Conservation (phyloP, 352 stramenopile genomes). For the Globisporangium acanthophoron region DNA sequence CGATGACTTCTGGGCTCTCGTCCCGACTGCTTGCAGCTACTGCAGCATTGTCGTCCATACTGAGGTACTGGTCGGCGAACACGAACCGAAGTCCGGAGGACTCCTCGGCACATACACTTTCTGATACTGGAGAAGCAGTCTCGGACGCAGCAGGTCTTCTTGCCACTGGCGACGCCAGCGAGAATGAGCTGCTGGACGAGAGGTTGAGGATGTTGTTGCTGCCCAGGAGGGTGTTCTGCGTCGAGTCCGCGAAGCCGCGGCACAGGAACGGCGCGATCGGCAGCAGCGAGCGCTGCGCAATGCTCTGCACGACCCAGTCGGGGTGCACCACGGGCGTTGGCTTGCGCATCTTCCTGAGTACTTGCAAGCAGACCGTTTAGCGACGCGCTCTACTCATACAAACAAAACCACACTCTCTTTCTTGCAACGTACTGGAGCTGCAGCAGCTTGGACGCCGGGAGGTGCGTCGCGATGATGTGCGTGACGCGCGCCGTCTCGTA, state of each 20-base stretch:
- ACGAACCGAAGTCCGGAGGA: not conserved
- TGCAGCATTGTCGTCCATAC: not conserved
- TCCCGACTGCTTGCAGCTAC: too few relatives aligned
- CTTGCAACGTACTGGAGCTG: conserved; percentile 57
- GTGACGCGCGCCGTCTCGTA: conserved; percentile 85
- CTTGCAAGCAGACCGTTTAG: not conserved
- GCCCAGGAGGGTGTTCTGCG: conserved; percentile 38
- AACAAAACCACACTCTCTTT: not conserved
- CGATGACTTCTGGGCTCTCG: conserved; percentile 2
- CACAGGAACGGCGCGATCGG: conserved; percentile 83
- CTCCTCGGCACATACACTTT: not conserved
- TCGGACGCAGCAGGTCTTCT: not conserved
- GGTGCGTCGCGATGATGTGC: conserved; percentile 83
- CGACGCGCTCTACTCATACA: not conserved
- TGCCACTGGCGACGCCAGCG: not conserved
- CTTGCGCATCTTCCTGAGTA: conserved; percentile 42
- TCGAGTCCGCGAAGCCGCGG: conserved; percentile 70
- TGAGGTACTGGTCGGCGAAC: not conserved
- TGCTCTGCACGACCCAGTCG: conserved; percentile 91
- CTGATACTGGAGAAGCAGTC: not conserved
- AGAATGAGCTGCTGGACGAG: conserved; percentile 2
- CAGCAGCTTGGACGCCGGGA: conserved; percentile 80
- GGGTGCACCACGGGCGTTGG: conserved; percentile 80
- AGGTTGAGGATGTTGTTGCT: conserved; percentile 10
- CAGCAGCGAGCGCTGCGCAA: conserved; percentile 64